Percentiles rank a stretch among this genome's conserved stretches.
Evolutionary conservation across 768 basidiomycete genomes (phyloP).

Genomic region (Cystobasidiopsis lactophilus): DNA sequence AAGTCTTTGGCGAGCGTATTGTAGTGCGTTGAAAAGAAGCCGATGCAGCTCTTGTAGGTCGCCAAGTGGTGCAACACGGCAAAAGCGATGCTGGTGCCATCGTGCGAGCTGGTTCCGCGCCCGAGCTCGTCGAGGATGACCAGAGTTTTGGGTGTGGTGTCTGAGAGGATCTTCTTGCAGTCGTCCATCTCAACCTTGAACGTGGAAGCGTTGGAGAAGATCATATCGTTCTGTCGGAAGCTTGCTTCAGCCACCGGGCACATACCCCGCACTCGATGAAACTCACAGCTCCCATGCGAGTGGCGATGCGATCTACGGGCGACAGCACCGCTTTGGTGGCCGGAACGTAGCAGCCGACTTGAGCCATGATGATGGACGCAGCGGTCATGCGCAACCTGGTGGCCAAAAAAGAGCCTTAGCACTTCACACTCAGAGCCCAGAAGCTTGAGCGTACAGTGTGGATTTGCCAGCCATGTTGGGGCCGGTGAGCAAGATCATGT

Average conservation of each 20-base stretch:
- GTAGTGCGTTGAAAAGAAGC: conserved; percentile 97
- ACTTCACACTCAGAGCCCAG: too few species aligned
- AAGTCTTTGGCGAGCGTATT: conserved; percentile 88
- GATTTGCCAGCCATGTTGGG: conserved; percentile 17
- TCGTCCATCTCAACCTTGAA: conserved; percentile 99
- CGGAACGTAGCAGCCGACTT: conserved; percentile 68
- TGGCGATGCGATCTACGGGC: conserved; percentile 76
- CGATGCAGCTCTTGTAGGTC: conserved; percentile 32
- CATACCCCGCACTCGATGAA: conserved; percentile 44
- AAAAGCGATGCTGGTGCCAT: conserved; percentile 97
- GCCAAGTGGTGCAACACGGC: conserved; percentile 86
- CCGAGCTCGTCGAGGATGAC: conserved; percentile 63
- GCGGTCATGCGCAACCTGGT: conserved; percentile 90
- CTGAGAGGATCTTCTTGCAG: conserved; percentile 24
- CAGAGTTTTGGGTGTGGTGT: conserved; percentile 79
- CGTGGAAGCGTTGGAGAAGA: conserved; percentile 31
- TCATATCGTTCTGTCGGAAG: conserved; percentile 32
- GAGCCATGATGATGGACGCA: conserved; percentile 50
- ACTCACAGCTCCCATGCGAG: conserved; percentile 96
- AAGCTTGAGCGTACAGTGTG: too few species aligned
- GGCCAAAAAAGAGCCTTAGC: not conserved
- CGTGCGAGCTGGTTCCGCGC: conserved; percentile 62
- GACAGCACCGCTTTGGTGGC: conserved; percentile 59
- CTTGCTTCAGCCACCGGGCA: conserved; percentile 32
- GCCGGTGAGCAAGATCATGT: not conserved